Evolutionary conservation across 2,329 filamentous ascomycete genomes (phyloP), one percentile per base, ranked within the genome.

Genomic region (Orbilia brochopaga): DNA sequence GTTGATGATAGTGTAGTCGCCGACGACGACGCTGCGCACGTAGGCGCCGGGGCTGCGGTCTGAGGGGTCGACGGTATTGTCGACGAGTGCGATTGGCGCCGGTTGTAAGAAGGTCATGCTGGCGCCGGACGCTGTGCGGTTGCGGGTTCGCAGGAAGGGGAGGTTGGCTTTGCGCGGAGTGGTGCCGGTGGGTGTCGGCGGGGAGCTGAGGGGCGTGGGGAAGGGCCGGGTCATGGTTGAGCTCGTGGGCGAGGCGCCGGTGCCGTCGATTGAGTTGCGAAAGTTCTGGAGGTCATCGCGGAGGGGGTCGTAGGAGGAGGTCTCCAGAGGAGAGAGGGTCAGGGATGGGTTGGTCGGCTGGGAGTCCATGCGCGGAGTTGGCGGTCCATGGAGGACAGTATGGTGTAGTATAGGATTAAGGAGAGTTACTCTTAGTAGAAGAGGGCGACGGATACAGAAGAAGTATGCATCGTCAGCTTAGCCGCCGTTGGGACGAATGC

Each of bases 1-100:
- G 72, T 83, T 82, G 30, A 89, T 83, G 74, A 88, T 82, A 35
- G 84, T 83, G 80, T 87, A 84, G 76, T 87, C 85, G 63, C 87
- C 83, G 58, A 89, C 85, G 5, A 82, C 81, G 44, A 88, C 86
- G 63, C 83, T 83, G 57, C 82, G 83, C 7, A 87, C 87, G 86
- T 87, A 89, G 62, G 87, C 81, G 0, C 84, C 83, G 44, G 83
- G 83, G 75, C 82, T 84, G 17, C 83, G 83, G 75, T 86, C 84
- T 48, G 81, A 79, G 2, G 81, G 80, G 73, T 86, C 85, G 58
- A 85, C 82, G 23, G 86, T 87, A 77, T 88, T 85, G 77, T 89
- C 87, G 75, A 88, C 85, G 23, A 89, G 82, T 1, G 81, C 82
- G 74, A 89, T 89, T 40, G 81, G 80, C 21, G 80, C 78, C 1